These are phyloP conservation scores for Vitis amurensis DNA, from an alignment of 164 flowering plant species.

Conservation along the genomic window DNA sequence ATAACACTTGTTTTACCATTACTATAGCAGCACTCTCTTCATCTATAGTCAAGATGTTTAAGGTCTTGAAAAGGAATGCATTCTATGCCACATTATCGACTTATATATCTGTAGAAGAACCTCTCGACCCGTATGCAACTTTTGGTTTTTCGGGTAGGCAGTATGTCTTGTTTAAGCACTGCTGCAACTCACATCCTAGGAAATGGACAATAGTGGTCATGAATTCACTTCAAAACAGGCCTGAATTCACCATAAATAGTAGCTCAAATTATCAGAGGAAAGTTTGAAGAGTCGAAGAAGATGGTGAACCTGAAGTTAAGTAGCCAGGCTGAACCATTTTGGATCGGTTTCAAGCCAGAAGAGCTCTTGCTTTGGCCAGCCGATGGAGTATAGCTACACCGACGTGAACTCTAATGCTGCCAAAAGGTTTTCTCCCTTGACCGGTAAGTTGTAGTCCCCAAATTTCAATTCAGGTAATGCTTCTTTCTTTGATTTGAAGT, in stretches of 20 bases:
- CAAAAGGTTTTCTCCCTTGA: constrained; percentile 45
- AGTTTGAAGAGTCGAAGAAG: background rate
- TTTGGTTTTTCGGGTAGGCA: constrained; percentile 46
- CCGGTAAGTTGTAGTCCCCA: no score
- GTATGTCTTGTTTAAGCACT: constrained; percentile 40
- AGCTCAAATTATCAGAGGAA: background rate
- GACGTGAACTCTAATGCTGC: constrained; percentile 36
- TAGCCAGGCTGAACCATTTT: constrained; percentile 35
- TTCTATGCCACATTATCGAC: constrained; percentile 56
- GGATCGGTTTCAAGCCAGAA: constrained; percentile 46
- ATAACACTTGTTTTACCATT: constrained; percentile 25
- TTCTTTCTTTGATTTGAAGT: no score
- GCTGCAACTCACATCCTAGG: constrained; percentile 47
- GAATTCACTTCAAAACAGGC: no score
- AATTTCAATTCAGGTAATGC: no score
- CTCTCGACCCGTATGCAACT: constrained; percentile 41
- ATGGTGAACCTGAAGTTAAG: constrained; percentile 33
- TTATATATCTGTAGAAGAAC: constrained; percentile 50
- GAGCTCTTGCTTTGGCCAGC: constrained; percentile 39
- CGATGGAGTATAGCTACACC: constrained; percentile 34
- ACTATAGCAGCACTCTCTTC: constrained; percentile 53
- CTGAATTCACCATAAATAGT: no score
- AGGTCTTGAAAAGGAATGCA: constrained; percentile 38
- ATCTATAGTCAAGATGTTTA: constrained; percentile 51
- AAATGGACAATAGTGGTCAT: background rate